Percentiles rank a stretch among this genome's conserved stretches.
Conservation (phyloP, 352 stramenopile species). For the Pilasporangium apinafurcum region DNA sequence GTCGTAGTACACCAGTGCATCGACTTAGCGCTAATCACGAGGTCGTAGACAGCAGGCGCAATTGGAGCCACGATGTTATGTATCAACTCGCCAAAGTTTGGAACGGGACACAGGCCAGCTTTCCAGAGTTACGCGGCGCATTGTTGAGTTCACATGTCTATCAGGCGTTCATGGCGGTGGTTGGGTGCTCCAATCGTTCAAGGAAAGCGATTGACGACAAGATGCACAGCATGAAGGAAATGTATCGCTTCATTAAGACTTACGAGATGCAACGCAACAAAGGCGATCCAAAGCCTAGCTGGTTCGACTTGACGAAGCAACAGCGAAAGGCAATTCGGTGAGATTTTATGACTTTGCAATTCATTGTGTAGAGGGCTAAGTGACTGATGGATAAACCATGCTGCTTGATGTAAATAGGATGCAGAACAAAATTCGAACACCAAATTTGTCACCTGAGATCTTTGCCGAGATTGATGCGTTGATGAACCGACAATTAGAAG, state of each 20-base stretch:
- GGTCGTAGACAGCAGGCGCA: not conserved
- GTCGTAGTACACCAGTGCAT: not conserved
- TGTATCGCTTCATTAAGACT: constrained; percentile 55
- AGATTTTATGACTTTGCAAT: not conserved
- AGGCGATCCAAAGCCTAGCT: constrained; percentile 20
- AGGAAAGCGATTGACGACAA: constrained; percentile 66
- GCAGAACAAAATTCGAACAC: constrained; percentile 29
- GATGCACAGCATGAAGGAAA: constrained; percentile 75
- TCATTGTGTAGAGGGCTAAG: not conserved
- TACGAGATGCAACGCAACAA: constrained; percentile 27
- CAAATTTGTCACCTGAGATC: constrained; percentile 29
- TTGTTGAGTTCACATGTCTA: constrained; percentile 48
- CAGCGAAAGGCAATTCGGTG: constrained; percentile 40
- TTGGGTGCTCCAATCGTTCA: constrained; percentile 40
- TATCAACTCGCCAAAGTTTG: constrained; percentile 48
- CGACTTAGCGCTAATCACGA: not conserved
- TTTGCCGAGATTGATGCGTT: constrained; percentile 37
- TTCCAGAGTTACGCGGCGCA: constrained; percentile 24
- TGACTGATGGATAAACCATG: no score
- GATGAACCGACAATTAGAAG: constrained; percentile 9
- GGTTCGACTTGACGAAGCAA: constrained; percentile 52
- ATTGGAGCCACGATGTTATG: constrained; percentile 59
- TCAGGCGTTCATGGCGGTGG: constrained; percentile 34
- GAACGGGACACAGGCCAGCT: constrained; percentile 23
- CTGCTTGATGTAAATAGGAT: constrained; percentile 3